Evolutionary conservation across 352 stramenopile species (phyloP).

Genomic region (Pythium apleroticum): DNA sequence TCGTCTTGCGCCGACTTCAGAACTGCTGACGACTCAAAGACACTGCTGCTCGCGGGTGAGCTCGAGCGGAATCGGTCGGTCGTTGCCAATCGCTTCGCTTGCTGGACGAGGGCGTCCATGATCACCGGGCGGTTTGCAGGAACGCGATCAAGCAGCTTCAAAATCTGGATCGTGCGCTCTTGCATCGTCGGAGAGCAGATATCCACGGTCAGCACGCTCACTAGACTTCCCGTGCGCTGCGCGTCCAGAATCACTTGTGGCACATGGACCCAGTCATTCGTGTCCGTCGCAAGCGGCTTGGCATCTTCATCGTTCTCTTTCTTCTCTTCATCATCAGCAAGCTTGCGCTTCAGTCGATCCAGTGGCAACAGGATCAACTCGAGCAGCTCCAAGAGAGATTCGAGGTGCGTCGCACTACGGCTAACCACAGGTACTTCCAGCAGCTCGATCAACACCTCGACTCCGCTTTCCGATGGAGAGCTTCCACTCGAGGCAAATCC

Average conservation of each 20-base stretch:
- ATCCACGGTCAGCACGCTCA: constrained; percentile 75
- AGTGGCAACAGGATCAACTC: constrained; percentile 89
- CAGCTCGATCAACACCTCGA: constrained; percentile 87
- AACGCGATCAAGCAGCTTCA: constrained; percentile 79
- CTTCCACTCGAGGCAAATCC: constrained; percentile 4
- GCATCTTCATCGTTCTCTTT: constrained; percentile 39
- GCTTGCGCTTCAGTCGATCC: constrained; percentile 43
- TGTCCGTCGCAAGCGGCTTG: constrained; percentile 16
- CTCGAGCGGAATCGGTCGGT: constrained; percentile 29
- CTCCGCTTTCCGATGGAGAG: constrained; percentile 29
- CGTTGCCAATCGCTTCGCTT: constrained; percentile 50
- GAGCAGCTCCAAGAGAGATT: constrained; percentile 91
- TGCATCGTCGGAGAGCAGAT: constrained; percentile 83
- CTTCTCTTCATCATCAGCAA: constrained; percentile 39
- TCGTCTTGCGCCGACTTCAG: constrained; percentile 85
- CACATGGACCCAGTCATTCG: constrained; percentile 66
- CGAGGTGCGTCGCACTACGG: constrained; percentile 90
- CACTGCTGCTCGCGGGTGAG: constrained; percentile 4
- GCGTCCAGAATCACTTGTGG: constrained; percentile 59
- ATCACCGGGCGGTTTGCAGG: constrained; percentile 57
- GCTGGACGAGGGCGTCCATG: constrained; percentile 64
- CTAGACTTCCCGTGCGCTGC: constrained; percentile 51
- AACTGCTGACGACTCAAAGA: constrained; percentile 77
- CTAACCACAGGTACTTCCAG: constrained; percentile 81
- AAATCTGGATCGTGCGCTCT: constrained; percentile 70